Conservation (phyloP, 2,329 filamentous ascomycete genomes). For the Bipolaris cookei region DNA sequence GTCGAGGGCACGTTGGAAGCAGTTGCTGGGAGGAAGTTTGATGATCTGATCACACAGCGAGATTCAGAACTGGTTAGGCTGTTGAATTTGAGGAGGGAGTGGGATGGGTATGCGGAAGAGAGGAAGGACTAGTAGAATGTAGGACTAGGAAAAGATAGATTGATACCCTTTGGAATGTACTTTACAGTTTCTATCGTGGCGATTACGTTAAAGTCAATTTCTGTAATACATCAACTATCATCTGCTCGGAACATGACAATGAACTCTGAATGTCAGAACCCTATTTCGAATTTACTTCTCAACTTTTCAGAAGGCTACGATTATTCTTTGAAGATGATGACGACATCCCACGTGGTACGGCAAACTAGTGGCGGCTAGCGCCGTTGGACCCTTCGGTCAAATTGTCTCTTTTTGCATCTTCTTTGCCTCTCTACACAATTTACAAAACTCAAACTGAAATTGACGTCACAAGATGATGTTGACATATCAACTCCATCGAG, state of each 20-base stretch:
- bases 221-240: too few relatives aligned
- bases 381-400: background rate
- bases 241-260: background rate
- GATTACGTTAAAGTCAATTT: background rate
- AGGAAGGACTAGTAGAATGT: background rate
- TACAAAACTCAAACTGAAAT: too few relatives aligned
- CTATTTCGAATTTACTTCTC: background rate
- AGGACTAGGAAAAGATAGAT: background rate
- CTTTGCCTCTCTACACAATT: too few relatives aligned
- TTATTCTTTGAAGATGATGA: background rate
- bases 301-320: too few relatives aligned
- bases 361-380: background rate
- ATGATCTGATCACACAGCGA: background rate
- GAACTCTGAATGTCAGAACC: background rate
- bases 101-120: conserved; percentile 1
- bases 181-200: background rate
- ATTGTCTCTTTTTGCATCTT: too few relatives aligned
- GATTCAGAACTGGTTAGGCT: background rate
- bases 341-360: background rate
- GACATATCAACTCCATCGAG: too few relatives aligned
- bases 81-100: background rate
- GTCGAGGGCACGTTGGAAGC: background rate
- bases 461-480: too few relatives aligned
- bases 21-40: background rate
- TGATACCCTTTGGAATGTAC: background rate